phyloP scores from a whole-genome alignment of 345 rosid species.

The Eucalyptus fibrosa region DNA sequence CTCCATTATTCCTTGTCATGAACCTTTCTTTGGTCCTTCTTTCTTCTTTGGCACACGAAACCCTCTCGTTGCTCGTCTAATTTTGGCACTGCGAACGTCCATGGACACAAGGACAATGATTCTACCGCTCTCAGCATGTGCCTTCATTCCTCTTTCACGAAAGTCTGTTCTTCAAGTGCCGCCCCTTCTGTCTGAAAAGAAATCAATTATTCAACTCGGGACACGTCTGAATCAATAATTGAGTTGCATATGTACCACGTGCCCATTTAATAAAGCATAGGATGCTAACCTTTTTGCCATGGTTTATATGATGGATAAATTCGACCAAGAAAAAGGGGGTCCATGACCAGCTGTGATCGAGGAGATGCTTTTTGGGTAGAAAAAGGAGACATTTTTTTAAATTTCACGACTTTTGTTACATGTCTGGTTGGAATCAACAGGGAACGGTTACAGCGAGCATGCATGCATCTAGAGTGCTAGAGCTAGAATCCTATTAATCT shows the following conservation, averaged over 20 bases:
- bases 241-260: background rate
- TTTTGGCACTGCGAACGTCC: background rate
- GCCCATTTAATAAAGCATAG: background rate
- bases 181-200: background rate
- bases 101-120: too few species aligned
- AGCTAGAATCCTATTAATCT: background rate
- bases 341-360: background rate
- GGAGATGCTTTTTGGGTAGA: background rate
- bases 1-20: background rate
- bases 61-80: background rate
- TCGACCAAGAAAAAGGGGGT: background rate
- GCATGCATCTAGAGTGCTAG: background rate
- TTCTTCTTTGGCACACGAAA: background rate
- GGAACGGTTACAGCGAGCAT: background rate
- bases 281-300: background rate
- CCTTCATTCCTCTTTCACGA: background rate
- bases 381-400: background rate
- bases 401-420: background rate
- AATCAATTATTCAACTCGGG: background rate
- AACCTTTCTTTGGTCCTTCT: background rate
- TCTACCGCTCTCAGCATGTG: background rate
- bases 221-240: too few species aligned
- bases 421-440: background rate
- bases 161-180: background rate
- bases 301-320: background rate